phyloP scores from a whole-genome alignment of 73 alveolate species.

The Paraurostyla sp. region DNA sequence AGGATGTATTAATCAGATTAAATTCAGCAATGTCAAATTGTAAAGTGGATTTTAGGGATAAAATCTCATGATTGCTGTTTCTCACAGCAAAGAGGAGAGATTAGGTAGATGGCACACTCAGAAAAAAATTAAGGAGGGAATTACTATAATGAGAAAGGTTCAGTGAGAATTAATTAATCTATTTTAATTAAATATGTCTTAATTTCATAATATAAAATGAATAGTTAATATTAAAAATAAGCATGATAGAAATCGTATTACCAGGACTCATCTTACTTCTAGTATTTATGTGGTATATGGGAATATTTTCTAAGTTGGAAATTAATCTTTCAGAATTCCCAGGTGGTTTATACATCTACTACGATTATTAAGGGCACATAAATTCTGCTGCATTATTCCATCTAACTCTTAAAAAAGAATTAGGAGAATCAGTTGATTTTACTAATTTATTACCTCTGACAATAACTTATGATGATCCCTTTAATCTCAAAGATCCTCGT shows the following conservation, averaged over 20 bases:
- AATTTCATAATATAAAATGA: background rate
- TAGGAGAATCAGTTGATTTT: background rate
- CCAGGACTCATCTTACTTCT: background rate
- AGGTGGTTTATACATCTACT: constrained; percentile 34
- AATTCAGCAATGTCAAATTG: constrained; percentile 54
- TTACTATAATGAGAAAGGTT: constrained; percentile 58
- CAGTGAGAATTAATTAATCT: background rate
- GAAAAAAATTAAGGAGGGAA: constrained; percentile 68
- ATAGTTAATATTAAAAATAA: background rate
- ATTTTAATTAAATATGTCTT: background rate
- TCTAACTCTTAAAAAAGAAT: background rate
- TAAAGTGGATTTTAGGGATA: background rate
- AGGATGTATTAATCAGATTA: constrained; percentile 63
- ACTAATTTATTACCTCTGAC: background rate
- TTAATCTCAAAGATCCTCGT: constrained; percentile 28
- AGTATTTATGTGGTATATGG: constrained; percentile 11
- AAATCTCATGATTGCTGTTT: constrained; percentile 43
- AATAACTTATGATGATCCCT: constrained; percentile 46
- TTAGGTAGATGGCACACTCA: constrained; percentile 79
- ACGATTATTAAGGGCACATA: constrained; percentile 47
- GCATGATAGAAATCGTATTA: background rate
- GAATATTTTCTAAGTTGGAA: background rate
- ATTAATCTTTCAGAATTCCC: background rate
- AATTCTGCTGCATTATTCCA: constrained; percentile 5
- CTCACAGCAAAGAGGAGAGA: constrained; percentile 71